phyloP scores from a whole-genome alignment of 257 asterid genomes.

The Scutellaria barbata region DNA sequence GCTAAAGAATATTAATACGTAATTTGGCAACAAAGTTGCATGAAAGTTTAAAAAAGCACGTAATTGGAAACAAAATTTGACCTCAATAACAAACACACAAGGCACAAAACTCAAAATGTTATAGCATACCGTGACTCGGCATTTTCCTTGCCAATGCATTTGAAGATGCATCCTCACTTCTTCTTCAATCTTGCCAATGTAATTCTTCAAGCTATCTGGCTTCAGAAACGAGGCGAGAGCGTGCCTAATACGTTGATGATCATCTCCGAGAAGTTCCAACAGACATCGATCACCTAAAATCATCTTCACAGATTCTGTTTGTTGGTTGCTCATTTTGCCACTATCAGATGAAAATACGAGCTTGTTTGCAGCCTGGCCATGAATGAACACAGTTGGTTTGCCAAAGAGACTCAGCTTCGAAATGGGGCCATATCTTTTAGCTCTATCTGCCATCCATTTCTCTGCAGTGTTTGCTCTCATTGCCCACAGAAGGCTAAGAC shows the following conservation, averaged over 20 bases:
- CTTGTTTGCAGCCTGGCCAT: conserved; percentile 84
- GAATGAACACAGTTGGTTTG: conserved; percentile 62
- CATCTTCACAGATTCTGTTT: conserved; percentile 59
- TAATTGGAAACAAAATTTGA: not conserved
- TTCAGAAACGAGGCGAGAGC: conserved; percentile 68
- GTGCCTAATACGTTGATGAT: conserved; percentile 62
- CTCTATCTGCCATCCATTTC: conserved; percentile 60
- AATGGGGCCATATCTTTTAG: conserved; percentile 55
- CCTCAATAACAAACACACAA: not conserved
- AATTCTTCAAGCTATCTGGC: conserved; percentile 67
- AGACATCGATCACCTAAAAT: conserved; percentile 62
- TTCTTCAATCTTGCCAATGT: conserved; percentile 61
- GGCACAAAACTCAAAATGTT: not conserved
- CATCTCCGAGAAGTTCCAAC: conserved; percentile 65
- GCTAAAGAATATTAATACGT: too few species aligned
- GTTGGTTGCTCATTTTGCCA: conserved; percentile 51
- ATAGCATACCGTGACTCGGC: conserved; percentile 51
- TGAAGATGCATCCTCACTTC: conserved; percentile 57
- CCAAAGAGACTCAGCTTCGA: conserved; percentile 80
- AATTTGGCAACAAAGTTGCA: too few species aligned
- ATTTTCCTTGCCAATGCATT: conserved; percentile 63
- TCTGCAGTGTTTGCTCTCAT: conserved; percentile 78
- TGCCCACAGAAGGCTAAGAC: conserved; percentile 62
- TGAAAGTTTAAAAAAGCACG: not conserved
- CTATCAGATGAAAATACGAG: conserved; percentile 58